Percentiles rank a stretch among this genome's conserved stretches.
These are phyloP conservation scores for Lipomyces mesembrius DNA, from an alignment of 805 yeast species.

Conservation along the genomic window DNA sequence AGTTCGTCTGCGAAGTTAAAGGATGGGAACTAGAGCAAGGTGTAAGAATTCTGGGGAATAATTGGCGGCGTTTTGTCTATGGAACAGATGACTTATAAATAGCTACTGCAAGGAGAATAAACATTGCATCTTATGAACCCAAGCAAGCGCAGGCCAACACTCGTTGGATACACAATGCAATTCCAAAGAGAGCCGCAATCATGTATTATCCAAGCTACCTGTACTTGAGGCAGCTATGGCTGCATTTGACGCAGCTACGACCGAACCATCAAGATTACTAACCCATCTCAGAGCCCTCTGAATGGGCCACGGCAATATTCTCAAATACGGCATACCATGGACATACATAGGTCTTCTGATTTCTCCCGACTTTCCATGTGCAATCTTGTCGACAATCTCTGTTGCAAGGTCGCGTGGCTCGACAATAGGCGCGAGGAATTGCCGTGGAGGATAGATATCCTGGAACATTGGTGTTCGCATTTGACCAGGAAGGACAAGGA, in stretches of 20 bases:
- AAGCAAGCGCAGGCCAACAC: neutral
- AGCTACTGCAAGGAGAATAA: neutral
- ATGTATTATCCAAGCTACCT: neutral
- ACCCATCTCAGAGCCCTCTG: constrained; percentile 49
- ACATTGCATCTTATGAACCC: neutral
- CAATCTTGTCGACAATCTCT: constrained; percentile 59
- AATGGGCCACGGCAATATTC: constrained; percentile 67
- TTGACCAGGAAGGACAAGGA: constrained; percentile 88
- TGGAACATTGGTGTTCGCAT: constrained; percentile 71
- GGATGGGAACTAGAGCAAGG: constrained; percentile 37
- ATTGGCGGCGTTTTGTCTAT: constrained; percentile 27
- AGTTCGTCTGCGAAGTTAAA: constrained; percentile 26
- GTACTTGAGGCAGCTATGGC: constrained; percentile 11
- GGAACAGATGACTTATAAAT: constrained; percentile 6
- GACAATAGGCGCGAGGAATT: constrained; percentile 78
- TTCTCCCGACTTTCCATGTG: constrained; percentile 67
- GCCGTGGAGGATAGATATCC: constrained; percentile 74
- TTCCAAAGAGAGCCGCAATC: neutral
- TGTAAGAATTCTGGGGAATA: constrained; percentile 18
- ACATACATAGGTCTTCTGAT: constrained; percentile 79
- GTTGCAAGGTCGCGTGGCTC: constrained; percentile 70
- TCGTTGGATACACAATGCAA: neutral
- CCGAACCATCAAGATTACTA: constrained; percentile 68
- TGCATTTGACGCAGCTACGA: constrained; percentile 14
- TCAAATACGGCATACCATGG: constrained; percentile 68